Base-by-base conservation (phyloP, 805 yeast species). In the Metschnikowia lochheadii region DNA sequence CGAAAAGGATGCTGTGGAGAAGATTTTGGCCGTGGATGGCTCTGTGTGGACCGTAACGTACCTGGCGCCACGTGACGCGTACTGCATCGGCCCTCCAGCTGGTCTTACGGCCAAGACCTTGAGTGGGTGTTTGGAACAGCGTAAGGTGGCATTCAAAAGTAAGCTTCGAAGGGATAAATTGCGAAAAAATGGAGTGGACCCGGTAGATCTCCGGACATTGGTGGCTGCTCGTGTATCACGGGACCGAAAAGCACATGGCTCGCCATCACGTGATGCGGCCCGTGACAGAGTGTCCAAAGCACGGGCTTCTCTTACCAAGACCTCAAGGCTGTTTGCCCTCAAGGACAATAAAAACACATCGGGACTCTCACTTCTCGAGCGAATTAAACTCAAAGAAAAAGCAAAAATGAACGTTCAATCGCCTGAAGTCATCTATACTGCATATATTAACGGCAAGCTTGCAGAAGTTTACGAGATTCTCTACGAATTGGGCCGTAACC, bases 321-420 rank as follows among this genome's bases (percentile, higher is more conserved):
- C 66, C 32, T 52, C 69, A 11, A 56, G 68, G 1, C 70, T 67
- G 44, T 76, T 70, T 58, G 60, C 58, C 38, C 76, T 72, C 52
- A 64, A 64, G 40, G 70, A 62, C 59, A 39, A 38, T 46, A n/a
- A 23, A 32, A 31, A 33, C 47, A 8, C 43, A 54, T 23, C 41
- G 17, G 75, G 75, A 1, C 56, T 66, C 8, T 60, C 73, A 1
- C 55, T 77, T 5, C 52, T 76, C 11, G 76, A 77, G 40, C 60
- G 80, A 41, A 72, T 76, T 44, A 65, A 63, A 47, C 49, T 58
- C 40, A 74, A 69, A 55, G 78, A 77, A 49, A 56, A 58, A 18
- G 56, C 51, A 14, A 60, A 48, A 15, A 42, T 53, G 6, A 6
- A n/a, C 32, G 46, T 15, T 4, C 20, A 13, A 21, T 38, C 40